Conservation (phyloP, 768 basidiomycete genomes). For the Suillus variegatus region DNA sequence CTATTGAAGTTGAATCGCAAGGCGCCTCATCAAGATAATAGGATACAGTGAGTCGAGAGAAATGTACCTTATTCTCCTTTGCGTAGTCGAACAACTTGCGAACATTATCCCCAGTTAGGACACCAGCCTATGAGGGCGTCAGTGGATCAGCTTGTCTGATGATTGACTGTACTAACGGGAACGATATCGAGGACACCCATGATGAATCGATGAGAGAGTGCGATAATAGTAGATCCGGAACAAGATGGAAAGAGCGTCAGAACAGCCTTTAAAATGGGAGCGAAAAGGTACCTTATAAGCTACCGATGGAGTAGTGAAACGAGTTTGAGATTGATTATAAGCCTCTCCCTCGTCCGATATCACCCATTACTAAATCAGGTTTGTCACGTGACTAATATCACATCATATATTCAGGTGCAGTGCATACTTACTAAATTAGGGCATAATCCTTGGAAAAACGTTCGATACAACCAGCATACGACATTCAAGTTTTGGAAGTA, state of each 20-base stretch:
- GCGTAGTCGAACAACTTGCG: slow-evolving; percentile 96
- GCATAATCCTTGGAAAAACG: background rate
- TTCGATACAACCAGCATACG: background rate
- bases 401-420: background rate
- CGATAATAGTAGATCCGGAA: slow-evolving; percentile 5
- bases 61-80: slow-evolving; percentile 77
- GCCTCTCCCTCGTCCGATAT: slow-evolving; percentile 5
- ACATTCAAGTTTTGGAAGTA: slow-evolving; percentile 2
- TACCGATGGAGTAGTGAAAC: slow-evolving; percentile 4
- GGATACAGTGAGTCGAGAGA: slow-evolving; percentile 5
- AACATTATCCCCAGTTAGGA: slow-evolving; percentile 93
- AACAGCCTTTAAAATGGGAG: background rate
- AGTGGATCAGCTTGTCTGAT: slow-evolving; percentile 7
- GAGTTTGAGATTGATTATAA: slow-evolving; percentile 6
- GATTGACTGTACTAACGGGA: slow-evolving; percentile 54
- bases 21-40: slow-evolving; percentile 15
- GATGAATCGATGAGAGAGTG: slow-evolving; percentile 8
- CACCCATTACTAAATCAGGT: background rate
- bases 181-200: slow-evolving; percentile 88
- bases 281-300: slow-evolving; percentile 10
- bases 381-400: background rate
- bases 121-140: slow-evolving; percentile 67
- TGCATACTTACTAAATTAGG: background rate
- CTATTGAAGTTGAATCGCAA: slow-evolving; percentile 34
- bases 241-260: background rate